Evolutionary conservation across 1,284 basidiomycete species (phyloP), one percentile per base, ranked within the genome.

Genomic region (Ganoderma boninense): DNA sequence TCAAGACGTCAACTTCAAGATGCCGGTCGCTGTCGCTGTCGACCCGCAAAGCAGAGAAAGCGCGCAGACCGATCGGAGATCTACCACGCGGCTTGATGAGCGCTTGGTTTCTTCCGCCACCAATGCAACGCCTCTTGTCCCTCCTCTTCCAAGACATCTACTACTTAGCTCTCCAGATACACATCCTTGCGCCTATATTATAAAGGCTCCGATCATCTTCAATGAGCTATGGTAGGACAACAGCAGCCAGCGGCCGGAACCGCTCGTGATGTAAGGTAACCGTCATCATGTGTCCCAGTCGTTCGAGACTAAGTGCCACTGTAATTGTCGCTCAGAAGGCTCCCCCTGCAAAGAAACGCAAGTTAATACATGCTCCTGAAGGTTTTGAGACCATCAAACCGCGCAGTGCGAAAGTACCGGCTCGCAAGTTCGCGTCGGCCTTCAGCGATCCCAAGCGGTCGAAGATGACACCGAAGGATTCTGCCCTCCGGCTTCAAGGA

Each of bases 361-460:
- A 67, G 56, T 6, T 72, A 0, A 62, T 71, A 52, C 67, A 71
- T 35, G 54, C 56, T 5, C 69, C 71, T 14, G 71, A 74, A 16
- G 73, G 73, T 4, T 74, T 74, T 29, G 66, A 60, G 49, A 57
- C 4, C 43, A 20, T 56, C 1, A 71, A 62, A 35, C 49, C 64
- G 20, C 18, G 16, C 7, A 38, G 44, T 3, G 57, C n/a, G 4
- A 71, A 60, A 61, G 52, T 49, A 11, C 62, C 71, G n/a, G 66
- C 68, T 16, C 73, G 46, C 40, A 74, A 72, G 63, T 74, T 74
- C 38, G 43, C 71, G 13, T 74, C 73, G 13, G 73, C 73, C 4
- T 74, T 74, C 26, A 63, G 67, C 40, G 67, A 72, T 20, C 67
- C 65, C 6, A 67, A 42, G 63, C 67, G 59, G 7, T 70, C 65